Evolutionary conservation across 129 eudicot genomes (phyloP), one percentile per base, ranked within the genome.

Genomic region (Ambrosia artemisiifolia): DNA sequence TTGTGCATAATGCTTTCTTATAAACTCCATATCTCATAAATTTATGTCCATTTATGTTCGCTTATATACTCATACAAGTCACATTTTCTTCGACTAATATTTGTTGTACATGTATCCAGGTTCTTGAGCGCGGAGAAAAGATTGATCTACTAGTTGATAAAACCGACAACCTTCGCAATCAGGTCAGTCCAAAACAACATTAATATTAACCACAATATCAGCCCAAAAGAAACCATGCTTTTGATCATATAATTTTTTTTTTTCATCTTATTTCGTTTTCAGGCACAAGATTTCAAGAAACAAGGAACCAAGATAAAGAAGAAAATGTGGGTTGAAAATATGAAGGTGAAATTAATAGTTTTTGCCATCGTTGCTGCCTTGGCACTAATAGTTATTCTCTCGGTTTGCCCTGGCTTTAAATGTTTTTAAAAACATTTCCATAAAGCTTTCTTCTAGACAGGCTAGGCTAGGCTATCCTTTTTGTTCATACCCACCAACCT

Each of bases 121-220:
- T 85, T 78, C 89, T 85, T 61, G 86, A 85, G 14, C 89, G 89
- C 6, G 89, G 89, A 71, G 89, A 85, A 71, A 85, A 81, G 84
- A 85, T 85, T 46, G 89, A 85, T 71, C 69, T 85, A 78, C 77
- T 85, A 35, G 86, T 85, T 62, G 89, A 85, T 67, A 85, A 85
- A 81, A 81, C 86, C 20, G 89, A 85, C 53, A 81, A 78, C 33
- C 89, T 85, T 79, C 79, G 84, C 42, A 75, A 81, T 42, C 84
- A 85, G 84, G 89, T 85, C 30, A 24, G 77, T 70, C 44, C 20
- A 18, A 18, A 44, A 54, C 36, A 59, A 64, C 61, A 74, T n/a
- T 1, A 2, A 20, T 12, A 34, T n/a, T 16, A 70, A 75, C 72
- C 78, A 65, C 13, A 59, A 18, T 46, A 5, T 6, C 54, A 38